These are phyloP conservation scores for Mycena pura DNA, from an alignment of 768 basidiomycete species.

Conservation along the genomic window DNA sequence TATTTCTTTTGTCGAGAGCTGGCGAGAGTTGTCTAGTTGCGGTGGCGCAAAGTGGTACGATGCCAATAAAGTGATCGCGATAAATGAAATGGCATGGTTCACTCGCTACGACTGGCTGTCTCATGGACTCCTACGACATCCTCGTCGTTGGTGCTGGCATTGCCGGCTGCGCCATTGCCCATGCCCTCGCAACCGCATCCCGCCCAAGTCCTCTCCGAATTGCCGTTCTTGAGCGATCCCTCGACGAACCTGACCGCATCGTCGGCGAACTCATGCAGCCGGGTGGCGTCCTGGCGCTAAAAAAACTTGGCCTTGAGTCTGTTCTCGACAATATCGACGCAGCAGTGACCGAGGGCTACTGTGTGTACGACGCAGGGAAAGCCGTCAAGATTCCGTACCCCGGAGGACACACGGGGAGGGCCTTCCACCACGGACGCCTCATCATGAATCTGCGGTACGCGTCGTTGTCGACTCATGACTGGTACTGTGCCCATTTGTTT, in stretches of 20 bases:
- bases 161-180: slow-evolving; percentile 87
- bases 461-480: neutral
- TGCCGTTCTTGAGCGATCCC: slow-evolving; percentile 88
- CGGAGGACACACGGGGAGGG: slow-evolving; percentile 69
- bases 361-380: slow-evolving; percentile 70
- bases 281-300: slow-evolving; percentile 80
- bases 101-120: neutral
- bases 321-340: slow-evolving; percentile 91
- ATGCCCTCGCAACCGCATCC: slow-evolving; percentile 73
- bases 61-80: neutral
- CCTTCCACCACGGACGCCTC: slow-evolving; percentile 95
- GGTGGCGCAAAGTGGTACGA: slow-evolving; percentile 2
- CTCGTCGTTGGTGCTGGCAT: slow-evolving; percentile 93
- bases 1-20: neutral
- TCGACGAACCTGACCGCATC: slow-evolving; percentile 93
- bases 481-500: neutral
- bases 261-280: slow-evolving; percentile 98
- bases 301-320: slow-evolving; percentile 75
- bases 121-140: slow-evolving; percentile 62
- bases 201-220: slow-evolving; percentile 70
- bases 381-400: slow-evolving; percentile 93
- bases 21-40: too few species aligned
- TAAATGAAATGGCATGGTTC: slow-evolving; percentile 6
- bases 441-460: slow-evolving; percentile 71
- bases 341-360: slow-evolving; percentile 84